A percentile compares a stretch with the other conserved stretches of the same genome.
phyloP scores from a whole-genome alignment of 768 basidiomycete genomes.

The Amanita rubescens region DNA sequence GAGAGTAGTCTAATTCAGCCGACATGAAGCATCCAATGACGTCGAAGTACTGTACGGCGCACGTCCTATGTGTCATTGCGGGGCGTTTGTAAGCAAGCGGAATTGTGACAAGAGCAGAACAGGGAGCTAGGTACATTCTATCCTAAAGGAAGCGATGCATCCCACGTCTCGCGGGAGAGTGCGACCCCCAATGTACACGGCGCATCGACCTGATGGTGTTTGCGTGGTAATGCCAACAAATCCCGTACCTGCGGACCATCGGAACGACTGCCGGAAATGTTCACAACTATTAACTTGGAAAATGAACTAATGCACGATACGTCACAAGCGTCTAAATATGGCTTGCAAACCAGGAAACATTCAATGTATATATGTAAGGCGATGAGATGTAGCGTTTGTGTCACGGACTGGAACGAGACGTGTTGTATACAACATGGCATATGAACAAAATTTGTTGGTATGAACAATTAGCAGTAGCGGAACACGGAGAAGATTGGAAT shows the following conservation, averaged over 20 bases:
- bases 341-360: background rate
- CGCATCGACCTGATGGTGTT: background rate
- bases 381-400: background rate
- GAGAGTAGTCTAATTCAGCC: constrained; percentile 3
- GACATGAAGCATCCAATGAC: background rate
- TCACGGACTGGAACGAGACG: background rate
- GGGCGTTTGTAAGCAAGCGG: background rate
- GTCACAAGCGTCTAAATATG: background rate
- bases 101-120: background rate
- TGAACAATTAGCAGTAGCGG: background rate
- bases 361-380: background rate
- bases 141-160: background rate
- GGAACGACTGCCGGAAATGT: background rate
- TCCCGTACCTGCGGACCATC: background rate
- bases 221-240: background rate
- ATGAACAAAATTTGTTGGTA: background rate
- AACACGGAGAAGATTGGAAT: background rate
- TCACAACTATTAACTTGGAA: background rate
- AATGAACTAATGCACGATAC: background rate
- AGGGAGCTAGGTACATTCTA: background rate
- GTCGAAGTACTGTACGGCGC: background rate
- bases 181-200: too few relatives aligned
- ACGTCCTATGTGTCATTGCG: background rate
- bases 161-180: background rate
- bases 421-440: constrained; percentile 8